Percentiles rank a stretch among this genome's conserved stretches.
Evolutionary conservation across 768 basidiomycete genomes (phyloP).

Genomic region (Calocera viscosa): DNA sequence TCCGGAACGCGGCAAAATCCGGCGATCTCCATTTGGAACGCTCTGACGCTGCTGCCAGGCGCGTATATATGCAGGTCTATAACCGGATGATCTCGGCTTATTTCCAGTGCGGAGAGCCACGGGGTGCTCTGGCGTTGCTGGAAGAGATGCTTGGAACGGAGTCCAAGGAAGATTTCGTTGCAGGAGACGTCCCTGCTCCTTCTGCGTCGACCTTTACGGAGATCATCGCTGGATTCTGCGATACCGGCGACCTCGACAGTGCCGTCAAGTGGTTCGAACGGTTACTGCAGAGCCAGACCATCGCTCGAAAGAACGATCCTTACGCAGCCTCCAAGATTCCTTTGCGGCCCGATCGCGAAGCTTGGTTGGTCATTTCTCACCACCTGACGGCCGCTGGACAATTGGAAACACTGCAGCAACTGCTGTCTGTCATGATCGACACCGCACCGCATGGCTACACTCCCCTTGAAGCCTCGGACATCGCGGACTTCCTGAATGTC

Average conservation of each 20-base stretch:
- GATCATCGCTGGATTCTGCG: constrained; percentile 55
- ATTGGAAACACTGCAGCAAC: not conserved
- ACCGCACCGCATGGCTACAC: not conserved
- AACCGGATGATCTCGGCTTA: constrained; percentile 67
- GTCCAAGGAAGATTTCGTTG: constrained; percentile 23
- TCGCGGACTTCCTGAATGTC: not conserved
- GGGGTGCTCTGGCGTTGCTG: constrained; percentile 51
- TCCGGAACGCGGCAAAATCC: constrained; percentile 31
- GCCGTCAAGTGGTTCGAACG: constrained; percentile 63
- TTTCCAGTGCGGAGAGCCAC: constrained; percentile 50
- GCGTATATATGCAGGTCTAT: constrained; percentile 43
- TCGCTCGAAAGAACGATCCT: not conserved
- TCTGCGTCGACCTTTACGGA: constrained; percentile 49
- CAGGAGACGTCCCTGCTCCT: constrained; percentile 42
- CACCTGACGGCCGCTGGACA: constrained; percentile 1
- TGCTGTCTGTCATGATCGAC: not conserved
- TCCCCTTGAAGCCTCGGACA: not conserved
- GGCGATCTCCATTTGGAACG: constrained; percentile 30
- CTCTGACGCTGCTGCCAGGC: not conserved
- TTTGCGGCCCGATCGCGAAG: constrained; percentile 9
- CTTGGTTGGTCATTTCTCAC: constrained; percentile 9
- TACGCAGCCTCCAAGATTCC: not conserved
- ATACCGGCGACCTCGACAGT: constrained; percentile 44
- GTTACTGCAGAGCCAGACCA: constrained; percentile 31
- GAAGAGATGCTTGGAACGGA: constrained; percentile 51